Percentiles rank a stretch among this genome's conserved stretches.
Evolutionary conservation across 371 early-diverging fungal genomes (phyloP).

Genomic region (Capniomyces stellatus): DNA sequence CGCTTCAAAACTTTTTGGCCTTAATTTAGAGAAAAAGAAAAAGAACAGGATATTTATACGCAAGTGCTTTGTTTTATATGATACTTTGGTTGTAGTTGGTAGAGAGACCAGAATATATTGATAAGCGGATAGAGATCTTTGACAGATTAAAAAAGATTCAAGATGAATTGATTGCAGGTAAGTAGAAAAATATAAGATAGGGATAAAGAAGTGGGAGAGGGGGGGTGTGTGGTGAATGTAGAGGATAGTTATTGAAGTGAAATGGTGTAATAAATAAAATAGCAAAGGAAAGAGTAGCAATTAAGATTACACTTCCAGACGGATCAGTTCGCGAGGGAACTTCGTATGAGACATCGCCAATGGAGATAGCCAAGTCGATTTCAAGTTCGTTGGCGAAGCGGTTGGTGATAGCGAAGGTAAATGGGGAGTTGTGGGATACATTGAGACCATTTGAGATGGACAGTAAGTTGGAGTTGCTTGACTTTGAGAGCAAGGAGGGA

Average conservation of each 20-base stretch:
- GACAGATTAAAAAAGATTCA: slow-evolving; percentile 2
- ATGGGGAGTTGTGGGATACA: slow-evolving; percentile 90
- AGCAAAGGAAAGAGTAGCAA: slow-evolving; percentile 17
- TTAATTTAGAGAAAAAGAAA: too few species aligned
- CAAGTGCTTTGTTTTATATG: too few species aligned
- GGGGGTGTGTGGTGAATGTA: too few species aligned
- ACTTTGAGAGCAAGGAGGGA: slow-evolving; percentile 91
- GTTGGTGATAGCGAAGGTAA: slow-evolving; percentile 87
- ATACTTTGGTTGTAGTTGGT: too few species aligned
- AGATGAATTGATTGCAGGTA: background rate
- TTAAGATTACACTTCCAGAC: slow-evolving; percentile 81
- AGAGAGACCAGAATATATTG: slow-evolving; percentile 8
- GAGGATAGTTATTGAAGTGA: too few species aligned
- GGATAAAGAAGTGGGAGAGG: too few species aligned
- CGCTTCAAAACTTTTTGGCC: too few species aligned
- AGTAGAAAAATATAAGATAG: too few species aligned
- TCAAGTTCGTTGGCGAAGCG: slow-evolving; percentile 81
- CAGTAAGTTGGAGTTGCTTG: slow-evolving; percentile 76
- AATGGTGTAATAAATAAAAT: too few species aligned
- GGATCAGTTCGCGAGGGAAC: slow-evolving; percentile 64
- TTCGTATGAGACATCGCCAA: slow-evolving; percentile 95
- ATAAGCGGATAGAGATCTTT: slow-evolving; percentile 4
- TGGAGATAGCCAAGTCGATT: slow-evolving; percentile 77
- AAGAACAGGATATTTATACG: too few species aligned
- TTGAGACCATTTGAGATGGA: slow-evolving; percentile 67